Base-by-base conservation (phyloP, 805 yeast genomes). In the Grigorovia yakushimaensis region DNA sequence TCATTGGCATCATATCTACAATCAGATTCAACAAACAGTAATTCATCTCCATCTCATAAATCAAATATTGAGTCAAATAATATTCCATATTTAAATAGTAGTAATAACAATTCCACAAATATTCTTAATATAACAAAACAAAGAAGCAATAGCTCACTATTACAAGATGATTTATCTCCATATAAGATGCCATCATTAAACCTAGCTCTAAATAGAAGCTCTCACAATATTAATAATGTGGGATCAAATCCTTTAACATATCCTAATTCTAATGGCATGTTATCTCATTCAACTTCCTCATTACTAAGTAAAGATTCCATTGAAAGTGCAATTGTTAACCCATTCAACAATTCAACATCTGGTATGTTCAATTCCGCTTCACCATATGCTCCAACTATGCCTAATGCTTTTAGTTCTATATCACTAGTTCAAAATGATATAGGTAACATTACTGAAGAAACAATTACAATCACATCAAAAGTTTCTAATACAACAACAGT, bases 1-100 rank as follows among this genome's bases (percentile, higher is more conserved):
- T 38, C 47, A 6, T 33, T 44, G 23, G 39, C 47, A 10, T 44
- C 47, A 3, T 44, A 22, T 22, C 20, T 42, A 9, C 35, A 42
- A 20, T 33, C 37, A 33, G 17, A 33, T 33, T 33, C 17, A 33
- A 13, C 37, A 33, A 33, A 33, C 15, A 33, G 15, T 33, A 33
- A 33, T 33, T 6, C 37, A 33, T n/a, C 11, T 33, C 33, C 33
- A 24, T 24, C 6, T 24, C 27, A 24, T 27, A 27, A 15, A 27
- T 27, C 33, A 4, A 27, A 27, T 27, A 10, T 27, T 27, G 33
- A 27, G 13, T 27, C 33, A 27, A 27, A 27, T 27, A 27, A 27
- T 27, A 27, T 27, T 27, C 33, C 33, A 27, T 27, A 27, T 27
- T 27, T 7, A 27, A 27, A 7, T 27, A 7, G 10, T 27, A 27